Evolutionary conservation across 2,329 filamentous ascomycete genomes (phyloP).

Genomic region (Ophiocordyceps camponoti-leonardi): DNA sequence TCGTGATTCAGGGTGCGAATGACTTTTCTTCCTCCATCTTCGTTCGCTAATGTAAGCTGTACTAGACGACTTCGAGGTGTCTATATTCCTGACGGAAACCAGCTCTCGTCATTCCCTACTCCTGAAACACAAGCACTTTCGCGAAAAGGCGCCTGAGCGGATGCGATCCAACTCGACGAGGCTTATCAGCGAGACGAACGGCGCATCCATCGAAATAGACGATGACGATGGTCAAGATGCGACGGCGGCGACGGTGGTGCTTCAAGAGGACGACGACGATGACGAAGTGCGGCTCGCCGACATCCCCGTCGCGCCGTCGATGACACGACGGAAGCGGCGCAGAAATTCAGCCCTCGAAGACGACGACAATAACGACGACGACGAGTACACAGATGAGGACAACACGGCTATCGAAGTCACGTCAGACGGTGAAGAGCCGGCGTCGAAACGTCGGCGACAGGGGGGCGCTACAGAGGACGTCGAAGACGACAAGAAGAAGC

Average conservation of each 20-base stretch:
- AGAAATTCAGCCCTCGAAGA: constrained; percentile 7
- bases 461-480: constrained; percentile 8
- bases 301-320: constrained; percentile 12
- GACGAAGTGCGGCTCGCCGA: constrained; percentile 16
- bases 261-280: constrained; percentile 33
- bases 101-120: constrained; percentile 73
- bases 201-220: constrained; percentile 36
- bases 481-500: constrained; percentile 73
- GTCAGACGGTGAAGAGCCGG: constrained; percentile 22
- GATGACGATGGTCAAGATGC: constrained; percentile 10
- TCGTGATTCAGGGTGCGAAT: constrained; percentile 57
- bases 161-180: constrained; percentile 45
- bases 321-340: constrained; percentile 12
- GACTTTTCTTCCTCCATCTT: constrained; percentile 2
- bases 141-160: constrained; percentile 33
- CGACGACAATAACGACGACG: constrained; percentile 13
- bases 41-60: constrained; percentile 1
- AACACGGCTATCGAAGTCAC: constrained; percentile 21
- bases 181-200: constrained; percentile 38
- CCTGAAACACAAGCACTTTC: constrained; percentile 67
- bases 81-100: constrained; percentile 81
- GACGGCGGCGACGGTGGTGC: constrained; percentile 11
- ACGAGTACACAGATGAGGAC: constrained; percentile 6
- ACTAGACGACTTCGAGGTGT: constrained; percentile 84
- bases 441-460: constrained; percentile 25